phyloP scores from a whole-genome alignment of 371 early-diverging fungal species.

The Mucor indicus region DNA sequence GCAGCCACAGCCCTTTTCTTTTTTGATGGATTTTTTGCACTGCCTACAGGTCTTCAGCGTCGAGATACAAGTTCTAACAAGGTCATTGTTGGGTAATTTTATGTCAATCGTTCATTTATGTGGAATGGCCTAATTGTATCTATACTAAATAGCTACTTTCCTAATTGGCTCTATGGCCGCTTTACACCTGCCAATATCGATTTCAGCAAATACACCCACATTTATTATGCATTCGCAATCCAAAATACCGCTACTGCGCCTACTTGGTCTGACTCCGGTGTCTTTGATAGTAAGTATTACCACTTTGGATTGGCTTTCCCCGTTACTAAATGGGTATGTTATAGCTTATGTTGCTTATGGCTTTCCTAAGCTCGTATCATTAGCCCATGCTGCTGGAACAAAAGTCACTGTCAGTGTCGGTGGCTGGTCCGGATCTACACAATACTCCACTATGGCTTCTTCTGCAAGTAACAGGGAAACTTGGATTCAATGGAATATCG shows the following conservation, averaged over 20 bases:
- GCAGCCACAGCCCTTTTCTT: slow-evolving; percentile 11
- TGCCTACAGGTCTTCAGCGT: slow-evolving; percentile 7
- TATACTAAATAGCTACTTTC: slow-evolving; percentile 29
- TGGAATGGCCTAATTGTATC: neutral
- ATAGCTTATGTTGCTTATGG: slow-evolving; percentile 18
- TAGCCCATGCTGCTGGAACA: slow-evolving; percentile 48
- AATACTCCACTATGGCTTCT: slow-evolving; percentile 49
- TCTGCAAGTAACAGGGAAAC: slow-evolving; percentile 32
- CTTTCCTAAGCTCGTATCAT: slow-evolving; percentile 26
- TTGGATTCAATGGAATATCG: slow-evolving; percentile 51
- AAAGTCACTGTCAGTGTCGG: slow-evolving; percentile 61
- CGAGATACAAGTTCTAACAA: slow-evolving; percentile 12
- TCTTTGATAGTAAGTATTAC: slow-evolving; percentile 25
- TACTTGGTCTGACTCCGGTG: slow-evolving; percentile 24
- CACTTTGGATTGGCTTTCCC: no score
- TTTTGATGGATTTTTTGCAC: slow-evolving; percentile 2
- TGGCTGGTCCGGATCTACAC: slow-evolving; percentile 68
- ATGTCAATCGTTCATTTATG: no score
- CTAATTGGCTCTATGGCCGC: slow-evolving; percentile 32
- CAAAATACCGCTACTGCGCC: slow-evolving; percentile 29
- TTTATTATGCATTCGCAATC: slow-evolving; percentile 41
- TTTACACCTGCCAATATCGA: slow-evolving; percentile 35
- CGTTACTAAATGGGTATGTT: no score
- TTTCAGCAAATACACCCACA: slow-evolving; percentile 55
- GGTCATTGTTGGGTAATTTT: slow-evolving; percentile 22